These are phyloP conservation scores for Colletotrichum godetiae DNA, from an alignment of 2,329 filamentous ascomycete genomes.

Conservation along the genomic window DNA sequence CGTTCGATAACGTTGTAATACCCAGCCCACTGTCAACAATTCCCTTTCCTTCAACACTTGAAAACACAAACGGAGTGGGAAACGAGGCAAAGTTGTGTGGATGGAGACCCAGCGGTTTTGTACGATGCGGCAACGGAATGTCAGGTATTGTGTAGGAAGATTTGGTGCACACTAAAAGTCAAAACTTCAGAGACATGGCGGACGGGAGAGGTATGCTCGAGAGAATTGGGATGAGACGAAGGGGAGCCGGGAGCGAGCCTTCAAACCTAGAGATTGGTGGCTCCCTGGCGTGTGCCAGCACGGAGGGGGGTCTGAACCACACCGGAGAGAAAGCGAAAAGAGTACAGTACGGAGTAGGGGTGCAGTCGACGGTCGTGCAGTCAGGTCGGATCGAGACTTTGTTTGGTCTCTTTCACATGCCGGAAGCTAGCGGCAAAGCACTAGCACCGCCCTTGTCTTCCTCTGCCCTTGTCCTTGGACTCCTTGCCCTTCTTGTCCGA, in stretches of 20 bases:
- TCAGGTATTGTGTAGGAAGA: constrained; percentile 9
- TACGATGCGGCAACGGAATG: constrained; percentile 23
- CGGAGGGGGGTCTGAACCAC: constrained; percentile 23
- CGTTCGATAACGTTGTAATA: constrained; percentile 26
- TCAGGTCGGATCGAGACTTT: background rate
- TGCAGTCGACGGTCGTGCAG: background rate
- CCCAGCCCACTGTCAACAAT: constrained; percentile 22
- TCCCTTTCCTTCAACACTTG: constrained; percentile 8
- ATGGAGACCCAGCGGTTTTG: constrained; percentile 29
- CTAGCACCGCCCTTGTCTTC: constrained; percentile 25
- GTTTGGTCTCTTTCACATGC: constrained; percentile 33
- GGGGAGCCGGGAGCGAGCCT: constrained; percentile 35
- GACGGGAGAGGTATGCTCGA: constrained; percentile 32
- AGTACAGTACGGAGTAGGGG: background rate
- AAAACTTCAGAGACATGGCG: constrained; percentile 27
- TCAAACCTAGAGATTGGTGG: constrained; percentile 30
- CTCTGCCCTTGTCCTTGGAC: constrained; percentile 24
- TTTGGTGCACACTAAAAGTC: constrained; percentile 27
- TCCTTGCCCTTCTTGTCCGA: constrained; percentile 1
- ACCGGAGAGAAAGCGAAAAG: constrained; percentile 8
- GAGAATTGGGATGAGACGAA: constrained; percentile 36
- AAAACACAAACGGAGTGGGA: background rate
- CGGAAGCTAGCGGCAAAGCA: constrained; percentile 28
- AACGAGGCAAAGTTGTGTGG: background rate
- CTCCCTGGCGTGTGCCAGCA: constrained; percentile 12